Evolutionary conservation across 176 grass and related monocot genomes (phyloP), one percentile per base, ranked within the genome.

Genomic region (Lolium rigidum): DNA sequence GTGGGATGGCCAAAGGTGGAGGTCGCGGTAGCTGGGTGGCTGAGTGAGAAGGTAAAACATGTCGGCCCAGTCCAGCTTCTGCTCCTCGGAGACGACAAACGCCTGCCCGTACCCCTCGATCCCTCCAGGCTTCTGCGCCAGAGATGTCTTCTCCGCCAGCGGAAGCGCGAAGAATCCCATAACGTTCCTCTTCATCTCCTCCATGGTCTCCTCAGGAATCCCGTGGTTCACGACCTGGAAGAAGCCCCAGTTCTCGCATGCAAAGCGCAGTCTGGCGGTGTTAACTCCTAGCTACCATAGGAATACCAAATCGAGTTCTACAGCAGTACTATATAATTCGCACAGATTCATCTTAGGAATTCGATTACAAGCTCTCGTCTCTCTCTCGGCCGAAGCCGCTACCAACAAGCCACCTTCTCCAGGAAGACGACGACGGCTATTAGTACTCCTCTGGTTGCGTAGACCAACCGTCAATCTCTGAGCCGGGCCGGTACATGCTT

Each of bases 1-100:
- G 17, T 57, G 8, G 26, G 82, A 8, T 2, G 88, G 73, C 93
- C 82, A 92, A 20, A 86, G 71, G 48, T 48, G 49, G 78, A 90
- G 76, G 22, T 76, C 25, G 0, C 90, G 82, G 65, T 90, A 79
- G 41, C 16, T 18, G n/a, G 65, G 52, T 28, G 90, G 90, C 89
- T 71, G 90, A 38, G 87, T 88, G 57, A 10, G 1, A 10, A 90
- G 80, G 65, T 57, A 90, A 67, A 61, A 82, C 20, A 92, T 63
- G 82, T 92, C 85, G 1, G 82, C 68, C 85, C 88, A 95, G 80
- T 95, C 93, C 1, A 95, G 88, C 71, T 39, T 95, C 83, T 95
- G 88, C 4, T 92, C 90, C 13, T 84, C 58, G 0, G 93, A 90
- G 0, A 88, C 47, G 3, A 90, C 90, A 59, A 95, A 95, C 14